A percentile compares a stretch with the other conserved stretches of the same genome.
Evolutionary conservation across 192 early-diverging fungal genomes (phyloP).

Genomic region (Coemansia umbellata): DNA sequence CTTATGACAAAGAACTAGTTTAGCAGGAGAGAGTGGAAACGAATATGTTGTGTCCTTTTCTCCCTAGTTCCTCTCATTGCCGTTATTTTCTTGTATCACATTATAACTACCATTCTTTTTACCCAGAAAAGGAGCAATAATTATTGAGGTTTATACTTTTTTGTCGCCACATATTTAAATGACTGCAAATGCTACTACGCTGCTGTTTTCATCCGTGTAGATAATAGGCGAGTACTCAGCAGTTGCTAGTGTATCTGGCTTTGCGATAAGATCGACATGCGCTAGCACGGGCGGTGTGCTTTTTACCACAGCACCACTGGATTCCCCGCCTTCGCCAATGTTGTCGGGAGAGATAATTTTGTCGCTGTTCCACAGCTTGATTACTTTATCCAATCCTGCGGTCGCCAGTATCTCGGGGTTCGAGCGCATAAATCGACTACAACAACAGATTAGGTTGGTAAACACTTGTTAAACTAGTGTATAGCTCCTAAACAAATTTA

Average conservation of each 20-base stretch:
- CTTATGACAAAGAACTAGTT: constrained; percentile 68
- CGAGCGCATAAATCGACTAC: constrained; percentile 37
- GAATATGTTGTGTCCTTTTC: not conserved
- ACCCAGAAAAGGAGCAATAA: not conserved
- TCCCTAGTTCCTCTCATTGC: constrained; percentile 1
- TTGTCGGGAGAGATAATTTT: constrained; percentile 1
- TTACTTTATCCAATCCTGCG: constrained; percentile 32
- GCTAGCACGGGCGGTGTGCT: not conserved
- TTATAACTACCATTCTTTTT: too few relatives aligned
- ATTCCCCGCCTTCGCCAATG: not conserved
- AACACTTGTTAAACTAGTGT: not conserved
- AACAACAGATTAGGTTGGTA: not conserved
- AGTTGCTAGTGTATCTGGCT: constrained; percentile 29
- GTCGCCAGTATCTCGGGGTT: constrained; percentile 29
- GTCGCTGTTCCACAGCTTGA: constrained; percentile 35
- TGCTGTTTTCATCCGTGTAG: constrained; percentile 21
- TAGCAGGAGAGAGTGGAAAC: not conserved
- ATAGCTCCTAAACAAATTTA: too few relatives aligned
- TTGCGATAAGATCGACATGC: constrained; percentile 7
- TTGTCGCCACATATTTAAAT: not conserved
- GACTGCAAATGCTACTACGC: constrained; percentile 8
- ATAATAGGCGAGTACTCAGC: constrained; percentile 7
- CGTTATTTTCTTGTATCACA: not conserved
- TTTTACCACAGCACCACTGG: not conserved
- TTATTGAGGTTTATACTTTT: too few relatives aligned